Evolutionary conservation across 495 filamentous ascomycete species (phyloP), one percentile per base, ranked within the genome.

Genomic region (Parathielavia appendiculata): DNA sequence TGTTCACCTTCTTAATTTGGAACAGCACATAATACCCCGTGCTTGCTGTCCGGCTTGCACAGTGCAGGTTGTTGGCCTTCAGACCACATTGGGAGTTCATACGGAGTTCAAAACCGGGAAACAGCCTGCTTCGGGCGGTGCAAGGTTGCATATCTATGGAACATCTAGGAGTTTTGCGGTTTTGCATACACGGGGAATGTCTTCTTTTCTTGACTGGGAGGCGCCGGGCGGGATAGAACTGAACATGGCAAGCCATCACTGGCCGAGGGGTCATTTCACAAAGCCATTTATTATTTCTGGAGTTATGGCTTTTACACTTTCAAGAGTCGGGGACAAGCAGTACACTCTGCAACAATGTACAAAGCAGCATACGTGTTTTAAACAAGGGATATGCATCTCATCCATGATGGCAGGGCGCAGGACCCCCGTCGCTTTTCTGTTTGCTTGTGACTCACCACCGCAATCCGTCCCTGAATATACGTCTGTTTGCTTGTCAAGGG

Each of bases 291-390:
- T 51, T 39, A 36, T 20, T 36, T 41, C 20, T 36, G 22, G n/a
- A 36, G 9, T 44, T 14, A 12, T 55, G 30, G 17, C 30, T n/a
- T 38, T 45, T 56, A 8, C 12, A 12, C 32, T 46, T 38, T 10
- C n/a, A n/a, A 16, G 19, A 0, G 16, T 22, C 14, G 13, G 39
- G 20, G 34, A 22, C 32, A 46, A 35, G 6, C 30, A 20, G 23
- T 32, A 47, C 34, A 12, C 32, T 56, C 44, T 39, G 44, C 49
- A 35, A 57, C 59, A 61, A 61, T 61, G 59, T 53, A 56, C 34
- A 60, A 51, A 39, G 48, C 48, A 51, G 19, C 26, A 2, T 22
- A 34, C 48, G 22, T 20, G 12, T 22, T 14, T 30, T 48, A 11
- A 23, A 48, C 45, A 48, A 13, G 40, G 30, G 40, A 47, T 41